Conservation (phyloP, 306 rosid species). For the Canavalia ensiformis region DNA sequence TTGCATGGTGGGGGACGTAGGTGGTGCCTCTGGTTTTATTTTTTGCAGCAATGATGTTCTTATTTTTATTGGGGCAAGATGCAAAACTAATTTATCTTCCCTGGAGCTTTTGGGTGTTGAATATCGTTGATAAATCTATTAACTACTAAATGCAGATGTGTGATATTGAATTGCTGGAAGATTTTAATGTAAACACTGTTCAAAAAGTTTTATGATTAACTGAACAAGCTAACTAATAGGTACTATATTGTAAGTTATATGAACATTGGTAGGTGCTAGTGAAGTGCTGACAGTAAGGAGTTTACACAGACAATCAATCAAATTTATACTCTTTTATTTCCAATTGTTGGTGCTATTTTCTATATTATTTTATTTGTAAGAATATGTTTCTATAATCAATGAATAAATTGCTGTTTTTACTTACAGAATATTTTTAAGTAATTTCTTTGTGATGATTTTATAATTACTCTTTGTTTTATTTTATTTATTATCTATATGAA, state of each 20-base stretch:
- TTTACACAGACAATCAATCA: constrained; percentile 12
- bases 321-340: constrained; percentile 13
- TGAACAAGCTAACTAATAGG: not conserved
- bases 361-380: constrained; percentile 1
- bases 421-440: constrained; percentile 14
- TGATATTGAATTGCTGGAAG: constrained; percentile 28
- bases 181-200: not conserved
- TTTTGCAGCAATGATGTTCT: constrained; percentile 17
- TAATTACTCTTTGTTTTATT: constrained; percentile 11
- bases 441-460: constrained; percentile 12
- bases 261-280: not conserved
- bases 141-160: constrained; percentile 17
- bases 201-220: not conserved
- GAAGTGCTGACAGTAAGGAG: not conserved
- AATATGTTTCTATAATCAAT: constrained; percentile 18
- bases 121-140: constrained; percentile 22
- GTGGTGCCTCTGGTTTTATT: constrained; percentile 29
- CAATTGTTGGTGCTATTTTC: not conserved
- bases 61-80: constrained; percentile 41
- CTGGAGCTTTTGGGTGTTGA: constrained; percentile 20
- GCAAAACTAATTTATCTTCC: constrained; percentile 24
- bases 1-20: constrained; percentile 3
- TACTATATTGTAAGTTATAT: constrained; percentile 1
- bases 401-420: constrained; percentile 8
- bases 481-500: not conserved